Base-by-base conservation (phyloP, 2,329 filamentous ascomycete species). In the Cadophora gregata region DNA sequence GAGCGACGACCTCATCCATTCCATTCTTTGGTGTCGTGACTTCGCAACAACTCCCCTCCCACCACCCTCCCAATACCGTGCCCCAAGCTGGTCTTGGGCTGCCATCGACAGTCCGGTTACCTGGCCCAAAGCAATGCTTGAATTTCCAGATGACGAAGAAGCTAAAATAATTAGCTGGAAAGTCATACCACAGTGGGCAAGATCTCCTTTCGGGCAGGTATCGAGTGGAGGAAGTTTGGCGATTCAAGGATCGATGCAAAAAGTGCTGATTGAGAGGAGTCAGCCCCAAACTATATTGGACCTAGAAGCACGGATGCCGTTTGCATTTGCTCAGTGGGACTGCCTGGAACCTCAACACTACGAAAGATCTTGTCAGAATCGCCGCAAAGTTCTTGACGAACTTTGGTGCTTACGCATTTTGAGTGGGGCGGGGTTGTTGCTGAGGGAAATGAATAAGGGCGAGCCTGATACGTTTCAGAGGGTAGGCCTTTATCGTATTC, bases 21-120 rank as follows among this genome's bases (percentile, higher is more conserved):
- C 61, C n/a, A 27, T 62, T n/a, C 29, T 62, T 16, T 66, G 59
- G 59, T 66, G 53, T 21, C 38, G 59, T n/a, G 64, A 64, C 19
- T 60, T 64, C 27, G 27, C 63, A 7, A 64, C 56, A n/a, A 55
- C 36, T 0, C 55, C 47, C 19, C 29, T 60, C 21, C 38, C 36
- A 59, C 29, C 21, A 19, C 63, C 53, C 6, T 25, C 31, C 14
- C 10, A n/a, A 19, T 60, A 64, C n/a, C 56, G 63, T 45, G 63
- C 63, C 27, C 63, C 63, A 21, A 64, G 55, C 31, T 64, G 63
- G 56, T 64, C 63, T 6, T 64, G 63, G 63, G 56, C 63, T 19
- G 16, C 63, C 8, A 60, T 64, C 25, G 63, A 60, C 19, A 55
- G 55, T 10, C 63, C 63, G 7, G 33, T 64, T 10, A 27, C 58